A percentile compares a stretch with the other conserved stretches of the same genome.
Evolutionary conservation across 345 rosid species (phyloP).

Genomic region (Eucalyptus sp.): DNA sequence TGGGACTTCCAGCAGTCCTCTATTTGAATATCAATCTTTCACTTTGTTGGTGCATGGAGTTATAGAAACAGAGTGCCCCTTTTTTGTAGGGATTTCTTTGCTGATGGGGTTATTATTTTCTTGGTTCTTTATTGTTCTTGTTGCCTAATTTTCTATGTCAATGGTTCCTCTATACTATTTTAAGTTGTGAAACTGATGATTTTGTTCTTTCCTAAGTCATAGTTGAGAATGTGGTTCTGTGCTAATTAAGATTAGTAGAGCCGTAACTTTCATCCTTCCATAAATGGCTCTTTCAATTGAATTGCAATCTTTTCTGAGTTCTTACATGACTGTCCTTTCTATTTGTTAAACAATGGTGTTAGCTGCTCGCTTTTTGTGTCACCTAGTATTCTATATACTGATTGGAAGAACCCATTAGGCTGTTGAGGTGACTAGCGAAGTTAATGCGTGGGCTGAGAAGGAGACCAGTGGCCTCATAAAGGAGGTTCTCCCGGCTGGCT

Average conservation of each 20-base stretch:
- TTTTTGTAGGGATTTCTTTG: not conserved
- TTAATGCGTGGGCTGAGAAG: slow-evolving; percentile 72
- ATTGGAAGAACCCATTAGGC: slow-evolving; percentile 27
- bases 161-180: not conserved
- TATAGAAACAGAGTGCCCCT: not conserved
- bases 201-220: not conserved
- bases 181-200: not conserved
- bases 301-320: not conserved
- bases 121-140: not conserved
- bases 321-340: not conserved
- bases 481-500: slow-evolving; percentile 57
- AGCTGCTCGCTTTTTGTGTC: not conserved
- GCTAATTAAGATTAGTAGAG: not conserved
- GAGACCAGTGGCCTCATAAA: slow-evolving; percentile 62
- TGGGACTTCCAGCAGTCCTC: not conserved
- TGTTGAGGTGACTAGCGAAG: slow-evolving; percentile 44
- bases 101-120: not conserved
- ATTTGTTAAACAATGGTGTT: not conserved
- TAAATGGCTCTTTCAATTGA: not conserved
- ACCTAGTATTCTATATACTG: not conserved
- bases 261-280: not conserved
- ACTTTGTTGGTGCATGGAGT: not conserved
- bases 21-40: not conserved
- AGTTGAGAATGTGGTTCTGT: not conserved
- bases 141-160: not conserved